These are phyloP conservation scores for Tillandsia fasciculata DNA, from an alignment of 176 grass and related monocot species.

Conservation along the genomic window DNA sequence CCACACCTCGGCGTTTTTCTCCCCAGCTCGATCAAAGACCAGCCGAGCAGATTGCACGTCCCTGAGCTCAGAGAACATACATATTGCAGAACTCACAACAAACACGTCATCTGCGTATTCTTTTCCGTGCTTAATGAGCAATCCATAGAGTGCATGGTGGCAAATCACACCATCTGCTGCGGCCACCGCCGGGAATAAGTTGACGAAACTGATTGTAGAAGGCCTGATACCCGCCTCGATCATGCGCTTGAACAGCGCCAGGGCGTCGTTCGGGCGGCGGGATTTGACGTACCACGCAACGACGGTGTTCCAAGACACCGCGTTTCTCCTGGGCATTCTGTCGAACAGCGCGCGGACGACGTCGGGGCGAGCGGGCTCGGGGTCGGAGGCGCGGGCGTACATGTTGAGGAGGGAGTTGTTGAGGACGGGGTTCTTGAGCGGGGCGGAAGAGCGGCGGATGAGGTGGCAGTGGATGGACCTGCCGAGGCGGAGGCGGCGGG, in stretches of 20 bases:
- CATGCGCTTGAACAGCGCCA: slow-evolving; percentile 46
- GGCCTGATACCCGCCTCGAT: slow-evolving; percentile 44
- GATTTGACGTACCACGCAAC: slow-evolving; percentile 68
- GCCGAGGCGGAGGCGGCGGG: slow-evolving; percentile 49
- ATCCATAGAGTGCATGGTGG: slow-evolving; percentile 43
- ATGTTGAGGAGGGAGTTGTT: slow-evolving; percentile 93
- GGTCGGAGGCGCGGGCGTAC: slow-evolving; percentile 39
- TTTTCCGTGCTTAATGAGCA: slow-evolving; percentile 57
- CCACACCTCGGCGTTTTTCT: slow-evolving; percentile 85
- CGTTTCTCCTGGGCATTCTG: slow-evolving; percentile 57
- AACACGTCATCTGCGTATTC: slow-evolving; percentile 60
- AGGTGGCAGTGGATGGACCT: slow-evolving; percentile 66
- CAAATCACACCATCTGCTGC: not conserved
- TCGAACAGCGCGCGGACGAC: slow-evolving; percentile 55
- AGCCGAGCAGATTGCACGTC: slow-evolving; percentile 39
- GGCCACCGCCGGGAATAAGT: slow-evolving; percentile 40
- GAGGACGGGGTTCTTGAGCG: slow-evolving; percentile 43
- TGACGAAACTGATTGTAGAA: slow-evolving; percentile 62
- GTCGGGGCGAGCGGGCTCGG: slow-evolving; percentile 5
- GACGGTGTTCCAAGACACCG: slow-evolving; percentile 78
- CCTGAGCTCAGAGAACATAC: slow-evolving; percentile 42
- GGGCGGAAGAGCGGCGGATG: slow-evolving; percentile 38
- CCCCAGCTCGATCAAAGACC: slow-evolving; percentile 37
- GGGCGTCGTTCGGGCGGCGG: slow-evolving; percentile 28
- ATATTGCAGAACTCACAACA: slow-evolving; percentile 53